These are phyloP conservation scores for Noccaea caerulescens DNA, from an alignment of 345 rosid genomes.

Conservation along the genomic window DNA sequence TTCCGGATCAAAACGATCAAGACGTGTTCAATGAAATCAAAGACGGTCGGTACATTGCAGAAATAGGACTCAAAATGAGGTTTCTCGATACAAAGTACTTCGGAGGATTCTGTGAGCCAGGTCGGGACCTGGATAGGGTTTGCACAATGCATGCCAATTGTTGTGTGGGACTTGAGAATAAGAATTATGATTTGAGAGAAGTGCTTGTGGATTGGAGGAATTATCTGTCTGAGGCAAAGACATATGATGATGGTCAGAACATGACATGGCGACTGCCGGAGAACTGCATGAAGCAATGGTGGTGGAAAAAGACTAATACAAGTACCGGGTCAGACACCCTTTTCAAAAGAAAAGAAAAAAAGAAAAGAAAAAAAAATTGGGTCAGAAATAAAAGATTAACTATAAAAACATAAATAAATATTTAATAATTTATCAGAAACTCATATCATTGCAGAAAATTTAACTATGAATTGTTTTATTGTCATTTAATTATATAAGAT, in stretches of 20 bases:
- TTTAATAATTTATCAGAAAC: background rate
- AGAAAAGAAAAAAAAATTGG: background rate
- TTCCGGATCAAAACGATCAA: constrained; percentile 49
- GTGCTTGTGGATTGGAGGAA: constrained; percentile 64
- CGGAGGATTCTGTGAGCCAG: constrained; percentile 69
- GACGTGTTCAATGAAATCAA: constrained; percentile 37
- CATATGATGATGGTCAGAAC: constrained; percentile 5
- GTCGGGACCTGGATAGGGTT: constrained; percentile 52
- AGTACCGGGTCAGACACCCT: too few species aligned
- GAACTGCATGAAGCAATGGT: constrained; percentile 25
- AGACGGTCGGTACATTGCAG: constrained; percentile 2
- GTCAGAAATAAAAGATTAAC: background rate
- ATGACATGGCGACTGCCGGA: constrained; percentile 14
- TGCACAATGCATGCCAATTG: constrained; percentile 94
- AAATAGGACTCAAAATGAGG: constrained; percentile 50
- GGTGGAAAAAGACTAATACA: background rate
- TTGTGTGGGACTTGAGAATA: constrained; percentile 60
- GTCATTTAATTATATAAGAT: background rate
- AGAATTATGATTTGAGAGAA: constrained; percentile 56
- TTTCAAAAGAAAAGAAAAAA: too few species aligned
- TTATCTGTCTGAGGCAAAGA: constrained; percentile 27
- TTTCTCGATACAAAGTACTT: constrained; percentile 65
- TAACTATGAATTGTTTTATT: background rate
- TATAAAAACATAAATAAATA: background rate
- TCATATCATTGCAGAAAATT: background rate